These are phyloP conservation scores for Phytophthora litchii DNA, from an alignment of 352 stramenopile species.

Conservation along the genomic window DNA sequence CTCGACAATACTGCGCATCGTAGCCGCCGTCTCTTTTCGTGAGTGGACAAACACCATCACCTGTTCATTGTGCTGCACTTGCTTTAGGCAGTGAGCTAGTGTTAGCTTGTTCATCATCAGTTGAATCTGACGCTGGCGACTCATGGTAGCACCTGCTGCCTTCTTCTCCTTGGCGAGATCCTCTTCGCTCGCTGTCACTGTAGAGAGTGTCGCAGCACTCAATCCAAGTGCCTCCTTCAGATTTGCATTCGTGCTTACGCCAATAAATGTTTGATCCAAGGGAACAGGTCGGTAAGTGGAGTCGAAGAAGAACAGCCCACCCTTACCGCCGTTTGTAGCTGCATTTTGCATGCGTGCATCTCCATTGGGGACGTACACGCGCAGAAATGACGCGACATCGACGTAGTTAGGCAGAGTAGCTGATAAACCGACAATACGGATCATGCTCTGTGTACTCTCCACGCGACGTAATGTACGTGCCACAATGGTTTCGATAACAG, in stretches of 20 bases:
- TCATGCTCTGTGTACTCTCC: conserved; percentile 96
- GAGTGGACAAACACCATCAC: conserved; percentile 99
- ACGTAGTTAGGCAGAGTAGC: conserved; percentile 99
- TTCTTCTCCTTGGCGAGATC: conserved; percentile 54
- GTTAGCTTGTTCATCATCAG: conserved; percentile 89
- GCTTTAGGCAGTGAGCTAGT: conserved; percentile 69
- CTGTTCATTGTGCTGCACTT: conserved; percentile 74
- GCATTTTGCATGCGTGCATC: conserved; percentile 65
- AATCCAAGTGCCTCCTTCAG: conserved; percentile 70
- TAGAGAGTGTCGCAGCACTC: conserved; percentile 50
- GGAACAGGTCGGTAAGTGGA: conserved; percentile 97
- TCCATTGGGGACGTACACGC: conserved; percentile 85
- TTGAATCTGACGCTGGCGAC: conserved; percentile 63
- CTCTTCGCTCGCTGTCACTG: conserved; percentile 52
- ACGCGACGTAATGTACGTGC: conserved; percentile 97
- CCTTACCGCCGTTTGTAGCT: conserved; percentile 72
- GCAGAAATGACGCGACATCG: conserved; percentile 98
- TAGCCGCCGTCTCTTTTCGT: conserved; percentile 97
- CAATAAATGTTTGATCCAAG: conserved; percentile 99
- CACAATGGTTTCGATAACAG: conserved; percentile 99
- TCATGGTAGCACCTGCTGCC: conserved; percentile 47
- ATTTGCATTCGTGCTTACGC: conserved; percentile 85
- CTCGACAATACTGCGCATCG: conserved; percentile 93
- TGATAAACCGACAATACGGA: conserved; percentile 98
- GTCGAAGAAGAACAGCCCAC: conserved; percentile 98